Conservation (phyloP, 164 flowering plant species). For the Piper longum region DNA sequence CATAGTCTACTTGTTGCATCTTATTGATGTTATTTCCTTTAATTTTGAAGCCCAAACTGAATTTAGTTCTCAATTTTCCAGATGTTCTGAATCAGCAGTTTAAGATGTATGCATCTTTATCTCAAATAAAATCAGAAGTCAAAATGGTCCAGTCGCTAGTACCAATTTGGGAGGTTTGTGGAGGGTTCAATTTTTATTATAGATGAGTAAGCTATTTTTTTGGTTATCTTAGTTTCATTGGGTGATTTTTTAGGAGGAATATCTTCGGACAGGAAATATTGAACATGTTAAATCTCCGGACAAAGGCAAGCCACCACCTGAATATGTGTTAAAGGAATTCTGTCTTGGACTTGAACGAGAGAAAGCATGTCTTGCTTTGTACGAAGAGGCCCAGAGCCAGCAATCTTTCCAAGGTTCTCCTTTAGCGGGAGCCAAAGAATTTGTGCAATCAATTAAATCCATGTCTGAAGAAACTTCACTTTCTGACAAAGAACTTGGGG, state of each 20-base stretch:
- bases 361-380: conserved; percentile 27
- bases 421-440: conserved; percentile 12
- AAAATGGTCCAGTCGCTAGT: conserved; percentile 94
- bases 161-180: conserved; percentile 96
- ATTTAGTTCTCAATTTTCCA: conserved; percentile 16
- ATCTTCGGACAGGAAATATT: conserved; percentile 57
- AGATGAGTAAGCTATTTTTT: neutral
- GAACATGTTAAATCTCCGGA: conserved; percentile 28
- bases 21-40: neutral
- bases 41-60: neutral
- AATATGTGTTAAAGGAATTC: conserved; percentile 41
- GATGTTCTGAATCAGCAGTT: conserved; percentile 78
- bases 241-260: conserved; percentile 57
- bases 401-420: conserved; percentile 13
- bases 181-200: conserved; percentile 3
- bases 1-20: neutral
- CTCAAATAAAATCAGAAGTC: conserved; percentile 66
- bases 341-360: conserved; percentile 36
- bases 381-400: conserved; percentile 13
- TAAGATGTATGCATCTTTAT: conserved; percentile 52
- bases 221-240: neutral
- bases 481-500: conserved; percentile 9
- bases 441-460: conserved; percentile 17
- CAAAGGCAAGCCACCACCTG: conserved; percentile 55
- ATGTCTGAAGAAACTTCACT: conserved; percentile 16